Evolutionary conservation across 805 yeast genomes (phyloP), one percentile per base, ranked within the genome.

Genomic region (Spencermartinsiella europaea): DNA sequence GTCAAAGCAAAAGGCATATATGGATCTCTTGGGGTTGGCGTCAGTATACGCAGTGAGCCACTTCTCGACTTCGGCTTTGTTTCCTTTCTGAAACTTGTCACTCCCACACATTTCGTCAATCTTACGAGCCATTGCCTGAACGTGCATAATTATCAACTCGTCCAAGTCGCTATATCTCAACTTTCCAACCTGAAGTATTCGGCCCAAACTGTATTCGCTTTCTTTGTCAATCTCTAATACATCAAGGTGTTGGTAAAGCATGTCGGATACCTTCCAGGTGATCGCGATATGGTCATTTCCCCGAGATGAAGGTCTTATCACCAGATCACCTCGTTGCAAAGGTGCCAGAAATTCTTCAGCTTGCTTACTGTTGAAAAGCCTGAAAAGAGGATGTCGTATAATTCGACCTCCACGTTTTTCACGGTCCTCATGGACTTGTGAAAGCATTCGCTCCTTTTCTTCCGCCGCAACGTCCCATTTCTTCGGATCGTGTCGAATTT

Each of bases 221-320:
- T 77, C 82, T 59, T 80, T 80, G 39, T 75, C 81, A 40, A 76
- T 74, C 66, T 93, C 98, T 51, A 81, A 72, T 39, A 93, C 85
- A 56, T 89, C 93, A 53, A 93, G 71, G 63, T 93, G 98, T 64
- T 93, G 98, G 68, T 84, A 93, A 51, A 91, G 69, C 62, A 83
- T 85, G 61, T 86, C 91, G 49, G 86, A 93, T 39, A 93, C 90
- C 64, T 93, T 93, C 97, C 98, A 93, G 0, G 99, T 91, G 36
- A 91, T 82, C 2, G 96, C 89, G 56, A 93, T 74, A 65, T 82
- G 96, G 52, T 87, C 85, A 40, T 77, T 74, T 37, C 99, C 99
- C 52, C 82, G 80, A 7, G 95, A 87, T 0, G 97, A 88, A 16
- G 98, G 99, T 56, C 99, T 78, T 46, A 93, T 85, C 17, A 93